Evolutionary conservation across 148 eudicot species (phyloP).

Genomic region (Vaccinium macrocarpon): DNA sequence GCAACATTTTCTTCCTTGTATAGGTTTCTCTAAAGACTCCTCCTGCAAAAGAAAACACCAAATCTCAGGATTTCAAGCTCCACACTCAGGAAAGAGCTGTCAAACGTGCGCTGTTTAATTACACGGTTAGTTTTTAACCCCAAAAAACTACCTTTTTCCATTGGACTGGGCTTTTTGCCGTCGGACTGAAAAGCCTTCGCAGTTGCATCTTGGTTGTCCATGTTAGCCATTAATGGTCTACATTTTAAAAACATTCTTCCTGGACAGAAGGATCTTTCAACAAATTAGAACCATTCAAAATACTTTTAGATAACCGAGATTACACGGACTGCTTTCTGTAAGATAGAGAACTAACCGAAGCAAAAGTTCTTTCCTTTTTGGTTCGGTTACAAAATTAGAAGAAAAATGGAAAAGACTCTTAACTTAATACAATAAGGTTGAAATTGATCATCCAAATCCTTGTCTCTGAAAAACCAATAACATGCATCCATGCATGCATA

Average conservation of each 20-base stretch:
- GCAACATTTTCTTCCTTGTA: not conserved
- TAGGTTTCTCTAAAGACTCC: conserved; percentile 36
- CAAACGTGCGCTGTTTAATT: conserved; percentile 58
- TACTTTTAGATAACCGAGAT: no score
- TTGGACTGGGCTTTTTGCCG: no score
- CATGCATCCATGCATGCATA: not conserved
- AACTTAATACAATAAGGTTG: not conserved
- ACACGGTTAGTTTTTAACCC: conserved; percentile 45
- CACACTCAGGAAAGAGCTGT: conserved; percentile 73
- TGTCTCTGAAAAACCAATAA: not conserved
- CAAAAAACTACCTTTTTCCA: not conserved
- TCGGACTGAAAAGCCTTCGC: no score
- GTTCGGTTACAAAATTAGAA: no score
- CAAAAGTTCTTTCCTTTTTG: no score
- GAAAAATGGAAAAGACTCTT: not conserved
- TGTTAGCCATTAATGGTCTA: no score
- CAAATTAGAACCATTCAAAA: no score
- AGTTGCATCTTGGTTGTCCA: no score
- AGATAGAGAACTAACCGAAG: no score
- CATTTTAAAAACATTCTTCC: no score
- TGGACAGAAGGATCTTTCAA: no score
- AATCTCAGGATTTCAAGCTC: conserved; percentile 54
- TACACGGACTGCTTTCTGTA: no score
- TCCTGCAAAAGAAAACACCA: conserved; percentile 50
- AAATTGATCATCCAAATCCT: not conserved